Evolutionary conservation across 345 rosid species (phyloP).

Genomic region (Pistacia integerrima): DNA sequence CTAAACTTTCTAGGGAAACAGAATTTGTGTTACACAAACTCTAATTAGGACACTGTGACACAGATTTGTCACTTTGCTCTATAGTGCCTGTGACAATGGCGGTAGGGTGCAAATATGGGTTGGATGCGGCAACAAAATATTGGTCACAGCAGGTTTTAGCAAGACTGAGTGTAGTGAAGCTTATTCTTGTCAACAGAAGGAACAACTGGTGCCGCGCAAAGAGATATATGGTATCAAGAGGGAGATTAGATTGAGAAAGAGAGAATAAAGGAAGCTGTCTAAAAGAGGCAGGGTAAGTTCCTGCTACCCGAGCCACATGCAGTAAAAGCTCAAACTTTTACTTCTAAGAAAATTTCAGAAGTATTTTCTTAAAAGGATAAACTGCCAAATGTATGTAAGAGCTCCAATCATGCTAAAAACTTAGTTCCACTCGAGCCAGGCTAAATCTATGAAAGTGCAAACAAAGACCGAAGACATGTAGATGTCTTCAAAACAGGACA

Average conservation of each 20-base stretch:
- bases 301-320: neutral
- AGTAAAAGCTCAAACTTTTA: neutral
- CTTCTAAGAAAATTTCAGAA: neutral
- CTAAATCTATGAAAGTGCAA: neutral
- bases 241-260: constrained; percentile 1
- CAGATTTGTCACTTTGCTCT: neutral
- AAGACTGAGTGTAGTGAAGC: neutral
- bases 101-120: neutral
- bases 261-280: neutral
- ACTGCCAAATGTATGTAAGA: neutral
- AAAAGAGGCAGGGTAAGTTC: constrained; percentile 1
- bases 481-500: neutral
- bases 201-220: neutral
- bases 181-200: neutral
- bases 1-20: neutral
- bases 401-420: neutral
- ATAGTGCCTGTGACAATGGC: neutral
- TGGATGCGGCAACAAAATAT: neutral
- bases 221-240: neutral
- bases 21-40: neutral
- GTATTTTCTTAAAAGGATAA: neutral
- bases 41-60: neutral
- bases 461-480: neutral
- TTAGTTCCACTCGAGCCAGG: neutral
- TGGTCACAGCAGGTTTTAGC: neutral